Base-by-base conservation (phyloP, 2,329 filamentous ascomycete species). In the Immersiporthe knoxdaviesiana region DNA sequence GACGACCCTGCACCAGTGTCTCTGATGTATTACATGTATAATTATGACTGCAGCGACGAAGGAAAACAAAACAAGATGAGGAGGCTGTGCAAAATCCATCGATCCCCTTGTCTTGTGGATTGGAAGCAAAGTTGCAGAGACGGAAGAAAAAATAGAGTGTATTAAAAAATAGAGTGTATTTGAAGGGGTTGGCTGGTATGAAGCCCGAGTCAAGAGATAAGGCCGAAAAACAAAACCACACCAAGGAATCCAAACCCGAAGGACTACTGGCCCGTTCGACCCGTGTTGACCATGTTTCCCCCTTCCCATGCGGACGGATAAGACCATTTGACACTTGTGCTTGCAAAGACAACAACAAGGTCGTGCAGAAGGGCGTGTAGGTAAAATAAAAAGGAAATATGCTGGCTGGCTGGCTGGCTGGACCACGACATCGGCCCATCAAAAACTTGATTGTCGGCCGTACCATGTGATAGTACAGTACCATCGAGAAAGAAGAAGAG, bases 201-300 rank as follows among this genome's bases (percentile, higher is more conserved):
- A 54, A 56, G 24, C 52, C 52, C 52, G 52, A 56, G 52, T 56
- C 52, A 18, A 30, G 24, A 56, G 52, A 56, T 56, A 56, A 56
- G 24, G 52, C 12, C 52, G n/a, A n/a, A n/a, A n/a, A n/a, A n/a
- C 27, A 56, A 27, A 56, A 30, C 24, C 27, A n/a, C 44, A n/a
- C 44, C 21, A 11, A 47, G 3, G 18, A 8, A 8, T 7, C 7
- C 52, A 56, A 56, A 56, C 24, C 52, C 52, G 24, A 30, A 56
- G 52, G 52, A 30, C 52, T 30, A 56, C 52, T 56, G 14, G 52
- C 52, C 52, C 24, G 24, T 30, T 30, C 52, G 12, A 56, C 52
- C 24, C 24, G 52, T 27, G 24, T 14, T 27, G 52, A 27, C 52
- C 14, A 16, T n/a, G n/a, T 27, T 24, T 54, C n/a, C 24, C 27